Base-by-base conservation (phyloP, 768 basidiomycete species). In the Pleurotus eryngii region DNA sequence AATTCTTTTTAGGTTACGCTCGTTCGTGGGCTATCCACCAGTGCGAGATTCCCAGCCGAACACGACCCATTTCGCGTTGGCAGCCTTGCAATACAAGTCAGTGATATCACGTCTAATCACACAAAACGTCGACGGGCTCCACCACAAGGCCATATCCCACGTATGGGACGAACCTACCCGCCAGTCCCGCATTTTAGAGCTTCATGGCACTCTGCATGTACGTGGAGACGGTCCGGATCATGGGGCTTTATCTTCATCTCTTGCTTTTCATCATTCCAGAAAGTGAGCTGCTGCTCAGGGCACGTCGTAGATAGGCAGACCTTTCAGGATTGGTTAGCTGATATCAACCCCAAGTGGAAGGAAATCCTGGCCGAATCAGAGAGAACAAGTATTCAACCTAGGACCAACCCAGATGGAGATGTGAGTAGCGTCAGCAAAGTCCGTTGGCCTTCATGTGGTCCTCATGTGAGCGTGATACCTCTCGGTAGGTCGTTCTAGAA, bases 341-440 rank as follows among this genome's bases (percentile, higher is more conserved):
- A 70, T 3, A 74, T 82, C 30, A 97, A 96, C 70, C 95, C 93
- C 0, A 72, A 76, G 48, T 96, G 93, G 93, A 83, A 83, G 58
- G 76, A 77, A 5, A 89, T 82, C 63, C 77, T 82, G 15, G 83
- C 87, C 56, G 83, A 87, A 45, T 69, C 89, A 48, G 84, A 86
- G 66, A 71, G 71, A 24, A 79, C 78, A 0, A 83, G 85, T 4
- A 68, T 72, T 45, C 79, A 81, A 56, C 87, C 82, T 1, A 80
- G 91, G 57, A 95, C 90, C 22, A 96, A 96, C 68, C 95, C 95
- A 9, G 95, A 96, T 63, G 95, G 95, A 68, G 95, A 97, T 74
- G 95, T 91, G 62, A 57, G 81, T 78, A 5, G 49, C 39, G 27
- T 55, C 14, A 39, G 49, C 54, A 55, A 54, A 17, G 38, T 38